Evolutionary conservation across 306 rosid species (phyloP).

Genomic region (Potentilla sterilis): DNA sequence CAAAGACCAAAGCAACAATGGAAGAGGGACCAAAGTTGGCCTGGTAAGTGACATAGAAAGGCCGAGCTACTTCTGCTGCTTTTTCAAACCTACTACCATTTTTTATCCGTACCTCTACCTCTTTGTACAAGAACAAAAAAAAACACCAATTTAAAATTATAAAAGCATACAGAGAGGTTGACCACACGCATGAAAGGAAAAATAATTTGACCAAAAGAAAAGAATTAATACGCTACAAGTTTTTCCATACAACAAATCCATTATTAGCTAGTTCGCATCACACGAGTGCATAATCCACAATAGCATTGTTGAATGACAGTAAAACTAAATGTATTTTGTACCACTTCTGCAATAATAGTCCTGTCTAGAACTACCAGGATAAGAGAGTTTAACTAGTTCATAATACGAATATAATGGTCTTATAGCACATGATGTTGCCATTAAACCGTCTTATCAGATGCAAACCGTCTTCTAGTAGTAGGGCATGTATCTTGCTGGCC

Average conservation of each 20-base stretch:
- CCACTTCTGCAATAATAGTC: neutral
- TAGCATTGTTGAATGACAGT: neutral
- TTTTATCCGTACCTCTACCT: neutral
- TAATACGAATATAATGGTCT: neutral
- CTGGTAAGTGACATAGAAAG: neutral
- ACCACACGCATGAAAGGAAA: neutral
- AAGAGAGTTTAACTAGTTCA: neutral
- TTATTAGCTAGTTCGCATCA: neutral
- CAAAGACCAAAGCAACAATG: neutral
- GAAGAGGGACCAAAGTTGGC: neutral
- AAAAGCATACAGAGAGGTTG: neutral
- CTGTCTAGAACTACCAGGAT: neutral
- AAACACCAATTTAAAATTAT: too few relatives aligned
- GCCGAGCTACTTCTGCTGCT: neutral
- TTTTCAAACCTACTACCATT: neutral
- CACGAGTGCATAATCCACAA: neutral
- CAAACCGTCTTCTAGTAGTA: conserved; percentile 46
- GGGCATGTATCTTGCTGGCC: conserved; percentile 78
- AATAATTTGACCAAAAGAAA: neutral
- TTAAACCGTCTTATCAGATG: conserved; percentile 8
- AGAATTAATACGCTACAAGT: neutral
- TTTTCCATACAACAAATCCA: neutral
- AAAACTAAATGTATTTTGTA: neutral
- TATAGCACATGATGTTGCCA: neutral
- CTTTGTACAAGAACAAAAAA: too few relatives aligned